Conservation (phyloP, 2,329 filamentous ascomycete species). For the Nigrospora sphaerica region DNA sequence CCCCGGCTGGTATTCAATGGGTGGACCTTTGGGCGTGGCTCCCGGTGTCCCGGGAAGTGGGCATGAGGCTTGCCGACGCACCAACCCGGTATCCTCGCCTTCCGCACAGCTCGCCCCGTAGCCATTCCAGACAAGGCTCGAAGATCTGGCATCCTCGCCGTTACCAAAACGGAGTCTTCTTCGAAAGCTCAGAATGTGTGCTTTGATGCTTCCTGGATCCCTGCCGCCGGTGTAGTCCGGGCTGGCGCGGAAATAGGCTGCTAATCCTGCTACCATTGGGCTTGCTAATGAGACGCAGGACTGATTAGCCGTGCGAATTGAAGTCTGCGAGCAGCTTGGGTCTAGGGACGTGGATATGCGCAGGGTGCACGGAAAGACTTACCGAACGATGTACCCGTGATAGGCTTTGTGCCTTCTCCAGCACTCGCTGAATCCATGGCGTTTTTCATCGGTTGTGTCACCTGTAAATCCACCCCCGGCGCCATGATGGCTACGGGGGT, state of each 20-base stretch:
- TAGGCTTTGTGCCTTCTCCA: not conserved
- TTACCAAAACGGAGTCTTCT: not conserved
- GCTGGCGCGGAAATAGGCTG: not conserved
- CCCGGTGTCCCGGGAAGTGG: not conserved
- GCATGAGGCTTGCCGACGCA: not conserved
- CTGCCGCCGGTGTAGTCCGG: not conserved
- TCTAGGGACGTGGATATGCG: not conserved
- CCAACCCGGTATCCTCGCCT: not conserved
- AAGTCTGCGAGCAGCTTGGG: not conserved
- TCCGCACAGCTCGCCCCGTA: not conserved
- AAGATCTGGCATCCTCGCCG: not conserved
- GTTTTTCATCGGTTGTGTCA: not conserved
- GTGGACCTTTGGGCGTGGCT: not conserved
- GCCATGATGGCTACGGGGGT: no score
- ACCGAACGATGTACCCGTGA: not conserved
- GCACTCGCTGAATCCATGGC: not conserved
- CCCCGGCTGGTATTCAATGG: not conserved
- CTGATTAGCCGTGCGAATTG: not conserved
- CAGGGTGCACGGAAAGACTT: not conserved
- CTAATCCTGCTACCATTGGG: not conserved
- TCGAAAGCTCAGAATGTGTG: not conserved
- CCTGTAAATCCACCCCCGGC: not conserved
- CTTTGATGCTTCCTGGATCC: not conserved
- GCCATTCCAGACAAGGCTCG: not conserved
- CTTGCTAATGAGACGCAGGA: not conserved